phyloP scores from a whole-genome alignment of 345 rosid genomes.

The Pelargonium nanum region DNA sequence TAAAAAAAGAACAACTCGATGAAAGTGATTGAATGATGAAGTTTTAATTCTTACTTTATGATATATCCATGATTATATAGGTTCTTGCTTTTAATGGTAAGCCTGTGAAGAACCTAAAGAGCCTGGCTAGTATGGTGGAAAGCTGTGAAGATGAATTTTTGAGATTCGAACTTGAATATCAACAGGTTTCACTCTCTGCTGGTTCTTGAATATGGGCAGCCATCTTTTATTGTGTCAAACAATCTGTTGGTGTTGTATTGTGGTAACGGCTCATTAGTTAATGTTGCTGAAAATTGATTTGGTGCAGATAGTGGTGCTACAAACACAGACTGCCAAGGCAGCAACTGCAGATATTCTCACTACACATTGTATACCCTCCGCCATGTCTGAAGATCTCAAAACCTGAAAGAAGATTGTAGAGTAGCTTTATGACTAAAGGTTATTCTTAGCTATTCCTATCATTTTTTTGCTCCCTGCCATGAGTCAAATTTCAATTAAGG shows the following conservation, averaged over 20 bases:
- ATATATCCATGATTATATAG: conserved; percentile 24
- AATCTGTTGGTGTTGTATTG: neutral
- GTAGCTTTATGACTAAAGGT: neutral
- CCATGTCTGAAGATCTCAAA: conserved; percentile 82
- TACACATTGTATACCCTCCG: conserved; percentile 79
- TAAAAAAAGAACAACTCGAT: no score
- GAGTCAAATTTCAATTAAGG: neutral
- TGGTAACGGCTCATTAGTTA: neutral
- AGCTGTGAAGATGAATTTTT: conserved; percentile 68
- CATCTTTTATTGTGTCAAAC: neutral
- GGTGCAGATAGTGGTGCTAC: conserved; percentile 66
- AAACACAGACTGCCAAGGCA: conserved; percentile 60
- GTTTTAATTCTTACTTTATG: neutral
- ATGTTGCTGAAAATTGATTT: neutral
- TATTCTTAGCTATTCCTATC: neutral
- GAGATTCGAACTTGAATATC: conserved; percentile 70
- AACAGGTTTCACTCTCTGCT: conserved; percentile 47
- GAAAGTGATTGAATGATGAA: neutral
- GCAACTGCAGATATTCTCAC: conserved; percentile 67
- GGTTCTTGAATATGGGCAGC: neutral
- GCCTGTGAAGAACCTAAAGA: conserved; percentile 75
- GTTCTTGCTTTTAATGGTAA: conserved; percentile 77
- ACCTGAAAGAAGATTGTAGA: conserved; percentile 20
- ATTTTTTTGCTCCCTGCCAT: neutral
- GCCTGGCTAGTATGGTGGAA: conserved; percentile 76